phyloP scores from a whole-genome alignment of 768 basidiomycete genomes.

The Calocera cornea region DNA sequence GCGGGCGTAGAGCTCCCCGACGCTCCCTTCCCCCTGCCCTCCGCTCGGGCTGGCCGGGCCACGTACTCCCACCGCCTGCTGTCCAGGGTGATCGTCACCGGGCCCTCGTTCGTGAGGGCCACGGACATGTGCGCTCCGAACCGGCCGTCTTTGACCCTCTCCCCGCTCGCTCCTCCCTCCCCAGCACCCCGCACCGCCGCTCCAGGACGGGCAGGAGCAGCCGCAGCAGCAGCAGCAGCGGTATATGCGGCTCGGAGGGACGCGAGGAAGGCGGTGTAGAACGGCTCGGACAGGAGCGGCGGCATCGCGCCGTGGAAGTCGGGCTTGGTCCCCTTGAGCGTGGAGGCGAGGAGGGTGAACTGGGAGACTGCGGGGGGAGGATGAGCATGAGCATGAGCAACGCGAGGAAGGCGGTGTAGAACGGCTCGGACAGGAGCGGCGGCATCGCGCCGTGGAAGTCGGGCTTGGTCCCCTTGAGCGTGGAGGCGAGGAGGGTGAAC shows the following conservation, averaged over 20 bases:
- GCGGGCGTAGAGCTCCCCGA: not conserved
- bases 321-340: conserved; percentile 75
- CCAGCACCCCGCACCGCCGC: no score
- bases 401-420: not conserved
- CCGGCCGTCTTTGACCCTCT: not conserved
- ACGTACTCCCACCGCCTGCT: not conserved
- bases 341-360: conserved; percentile 80
- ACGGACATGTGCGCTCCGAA: not conserved
- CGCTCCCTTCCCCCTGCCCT: not conserved
- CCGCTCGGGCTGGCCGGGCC: no score
- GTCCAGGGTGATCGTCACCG: not conserved
- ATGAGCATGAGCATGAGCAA: no score
- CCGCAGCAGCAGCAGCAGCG: no score
- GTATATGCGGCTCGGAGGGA: not conserved
- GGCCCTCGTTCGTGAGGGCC: not conserved
- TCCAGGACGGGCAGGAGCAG: no score
- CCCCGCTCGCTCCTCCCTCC: no score
- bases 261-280: not conserved
- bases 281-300: not conserved
- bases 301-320: conserved; percentile 87
- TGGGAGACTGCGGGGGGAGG: conserved; percentile 78
- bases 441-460: conserved; percentile 87
- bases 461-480: conserved; percentile 75
- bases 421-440: not conserved
- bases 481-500: conserved; percentile 80